These are phyloP conservation scores for Magnolia officinalis DNA, from an alignment of 164 flowering plant genomes.

Conservation along the genomic window DNA sequence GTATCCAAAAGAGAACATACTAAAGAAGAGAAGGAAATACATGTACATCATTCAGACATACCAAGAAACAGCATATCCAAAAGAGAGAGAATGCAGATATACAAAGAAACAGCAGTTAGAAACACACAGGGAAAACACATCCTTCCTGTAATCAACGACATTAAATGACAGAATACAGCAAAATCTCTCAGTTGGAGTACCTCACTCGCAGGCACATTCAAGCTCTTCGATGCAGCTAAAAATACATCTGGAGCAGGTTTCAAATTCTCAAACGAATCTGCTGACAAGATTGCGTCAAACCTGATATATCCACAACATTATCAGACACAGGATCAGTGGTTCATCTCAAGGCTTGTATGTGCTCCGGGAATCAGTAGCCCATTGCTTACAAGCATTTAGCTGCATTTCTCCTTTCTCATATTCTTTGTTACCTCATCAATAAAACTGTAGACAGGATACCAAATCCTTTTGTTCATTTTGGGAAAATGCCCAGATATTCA, in stretches of 20 bases:
- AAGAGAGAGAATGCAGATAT: neutral
- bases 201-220: slow-evolving; percentile 74
- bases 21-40: too few relatives aligned
- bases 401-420: neutral
- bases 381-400: too few relatives aligned
- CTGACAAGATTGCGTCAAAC: slow-evolving; percentile 96
- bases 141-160: neutral
- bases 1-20: too few relatives aligned
- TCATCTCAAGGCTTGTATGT: too few relatives aligned
- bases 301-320: slow-evolving; percentile 33
- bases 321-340: neutral
- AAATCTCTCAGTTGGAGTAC: slow-evolving; percentile 28
- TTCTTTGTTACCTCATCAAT: neutral
- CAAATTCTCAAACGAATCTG: slow-evolving; percentile 95
- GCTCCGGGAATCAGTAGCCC: too few relatives aligned
- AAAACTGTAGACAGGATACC: neutral
- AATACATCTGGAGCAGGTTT: slow-evolving; percentile 98
- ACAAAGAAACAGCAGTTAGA: neutral
- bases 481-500: neutral
- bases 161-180: neutral
- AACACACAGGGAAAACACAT: neutral
- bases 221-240: slow-evolving; percentile 76
- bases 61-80: neutral
- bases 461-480: neutral
- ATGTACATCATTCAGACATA: too few relatives aligned